Percentiles rank a stretch among this genome's conserved stretches.
These are phyloP conservation scores for Candida khao-thaluensis DNA, from an alignment of 805 yeast genomes.

Conservation along the genomic window DNA sequence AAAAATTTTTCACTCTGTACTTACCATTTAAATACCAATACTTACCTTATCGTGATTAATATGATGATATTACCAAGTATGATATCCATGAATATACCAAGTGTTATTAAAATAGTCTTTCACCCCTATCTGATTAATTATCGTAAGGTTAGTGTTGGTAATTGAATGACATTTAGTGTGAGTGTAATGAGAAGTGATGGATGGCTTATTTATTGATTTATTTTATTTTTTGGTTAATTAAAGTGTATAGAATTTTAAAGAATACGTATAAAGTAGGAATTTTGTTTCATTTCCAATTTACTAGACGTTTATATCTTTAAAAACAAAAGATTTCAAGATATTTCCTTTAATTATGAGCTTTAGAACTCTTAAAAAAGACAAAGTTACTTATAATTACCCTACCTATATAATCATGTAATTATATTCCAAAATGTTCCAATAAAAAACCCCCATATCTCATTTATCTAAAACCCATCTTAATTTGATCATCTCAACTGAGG, in stretches of 20 bases:
- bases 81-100: slow-evolving; percentile 6
- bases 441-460: too few relatives aligned
- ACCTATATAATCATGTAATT: too few relatives aligned
- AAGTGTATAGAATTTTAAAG: too few relatives aligned
- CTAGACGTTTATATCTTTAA: too few relatives aligned
- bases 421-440: too few relatives aligned
- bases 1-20: slow-evolving; percentile 1
- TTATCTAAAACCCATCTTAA: too few relatives aligned
- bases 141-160: slow-evolving; percentile 7
- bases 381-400: too few relatives aligned
- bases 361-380: too few relatives aligned
- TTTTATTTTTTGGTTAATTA: background rate
- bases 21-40: background rate
- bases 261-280: too few relatives aligned
- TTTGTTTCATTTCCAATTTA: too few relatives aligned
- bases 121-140: slow-evolving; percentile 84
- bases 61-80: slow-evolving; percentile 15
- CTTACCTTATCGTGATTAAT: slow-evolving; percentile 11
- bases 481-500: too few relatives aligned
- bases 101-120: slow-evolving; percentile 52
- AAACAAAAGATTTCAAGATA: background rate
- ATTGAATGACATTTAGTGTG: slow-evolving; percentile 7
- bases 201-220: background rate
- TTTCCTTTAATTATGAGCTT: background rate
- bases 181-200: background rate